These are phyloP conservation scores for Phellinidium pouzarii DNA, from an alignment of 1,284 basidiomycete genomes.

Conservation along the genomic window DNA sequence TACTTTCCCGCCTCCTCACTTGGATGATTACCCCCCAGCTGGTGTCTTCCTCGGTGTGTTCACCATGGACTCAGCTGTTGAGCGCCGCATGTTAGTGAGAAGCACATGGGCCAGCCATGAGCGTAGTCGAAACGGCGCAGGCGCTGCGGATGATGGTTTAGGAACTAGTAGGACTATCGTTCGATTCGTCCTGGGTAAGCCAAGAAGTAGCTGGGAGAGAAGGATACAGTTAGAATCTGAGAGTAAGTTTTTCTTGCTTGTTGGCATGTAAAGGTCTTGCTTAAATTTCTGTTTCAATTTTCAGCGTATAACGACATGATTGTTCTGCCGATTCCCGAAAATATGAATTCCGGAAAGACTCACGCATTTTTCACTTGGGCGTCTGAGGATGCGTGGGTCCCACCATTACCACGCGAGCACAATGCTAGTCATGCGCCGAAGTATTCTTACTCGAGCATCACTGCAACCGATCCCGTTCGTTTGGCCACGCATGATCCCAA, in stretches of 20 bases:
- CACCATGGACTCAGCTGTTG: conserved; percentile 79
- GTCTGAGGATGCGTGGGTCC: conserved; percentile 86
- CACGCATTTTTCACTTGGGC: conserved; percentile 87
- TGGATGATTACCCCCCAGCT: conserved; percentile 79
- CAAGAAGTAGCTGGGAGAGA: conserved; percentile 72
- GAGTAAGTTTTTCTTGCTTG: conserved; percentile 46
- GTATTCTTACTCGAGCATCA: conserved; percentile 57
- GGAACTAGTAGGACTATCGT: conserved; percentile 86
- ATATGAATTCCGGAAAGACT: conserved; percentile 90
- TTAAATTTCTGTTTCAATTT: not conserved
- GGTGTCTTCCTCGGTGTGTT: conserved; percentile 91
- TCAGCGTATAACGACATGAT: conserved; percentile 86
- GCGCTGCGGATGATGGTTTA: conserved; percentile 56
- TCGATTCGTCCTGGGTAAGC: conserved; percentile 87
- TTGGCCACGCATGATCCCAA: conserved; percentile 64
- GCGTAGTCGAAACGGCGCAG: conserved; percentile 69
- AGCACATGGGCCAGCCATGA: conserved; percentile 86
- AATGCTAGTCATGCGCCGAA: conserved; percentile 33
- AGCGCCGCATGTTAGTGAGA: conserved; percentile 85
- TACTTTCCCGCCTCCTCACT: conserved; percentile 55
- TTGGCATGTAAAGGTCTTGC: conserved; percentile 9
- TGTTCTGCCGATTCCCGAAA: conserved; percentile 79
- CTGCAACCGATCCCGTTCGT: conserved; percentile 39
- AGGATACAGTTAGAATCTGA: conserved; percentile 88
- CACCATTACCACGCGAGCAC: conserved; percentile 53